Evolutionary conservation across 805 yeast species (phyloP), one percentile per base, ranked within the genome.

Genomic region (Ogataea salicorniae): DNA sequence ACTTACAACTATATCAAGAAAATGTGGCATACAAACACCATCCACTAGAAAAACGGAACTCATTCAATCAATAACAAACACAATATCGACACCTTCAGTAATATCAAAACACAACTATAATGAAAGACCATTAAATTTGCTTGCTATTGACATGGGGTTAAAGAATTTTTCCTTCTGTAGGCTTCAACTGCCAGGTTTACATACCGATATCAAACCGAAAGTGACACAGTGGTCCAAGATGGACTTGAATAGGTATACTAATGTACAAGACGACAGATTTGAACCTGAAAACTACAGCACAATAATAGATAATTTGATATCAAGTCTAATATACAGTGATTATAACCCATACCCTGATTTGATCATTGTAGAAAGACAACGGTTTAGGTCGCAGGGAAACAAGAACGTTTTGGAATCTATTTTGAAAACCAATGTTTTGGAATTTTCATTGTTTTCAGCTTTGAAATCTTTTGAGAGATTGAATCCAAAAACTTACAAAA

Each of bases 341-440:
- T 15, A 23, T 2, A n/a, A 7, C 6, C 34, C 33, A 7, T 20
- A 29, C 0, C 75, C 80, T 0, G 74, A 74, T 48, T 58, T 72
- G 3, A 68, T 78, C 3, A 55, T 81, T 11, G 63, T 82, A 3
- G 88, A 83, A 55, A 57, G 80, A 47, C 88, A 83, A 58, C 56
- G 87, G 37, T 67, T 75, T 37, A 67, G 87, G 43, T 70, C 79
- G 0, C 63, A 63, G 52, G 76, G 83, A 0, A 66, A 75, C 2
- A 65, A 69, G 11, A 61, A 60, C 16, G 73, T 82, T 1, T 64
- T 77, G 5, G 83, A 80, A 46, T 71, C 74, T 46, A 72, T 81
- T 3, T 58, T 81, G 29, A 70, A 74, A 43, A 73, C 79, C 5
- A 81, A 80, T 46, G 69, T 80, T 20, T 55, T 82, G 34, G 88